These are phyloP conservation scores for Ploettnerulaceae sp. DNA, from an alignment of 2,329 filamentous ascomycete genomes.

Conservation along the genomic window DNA sequence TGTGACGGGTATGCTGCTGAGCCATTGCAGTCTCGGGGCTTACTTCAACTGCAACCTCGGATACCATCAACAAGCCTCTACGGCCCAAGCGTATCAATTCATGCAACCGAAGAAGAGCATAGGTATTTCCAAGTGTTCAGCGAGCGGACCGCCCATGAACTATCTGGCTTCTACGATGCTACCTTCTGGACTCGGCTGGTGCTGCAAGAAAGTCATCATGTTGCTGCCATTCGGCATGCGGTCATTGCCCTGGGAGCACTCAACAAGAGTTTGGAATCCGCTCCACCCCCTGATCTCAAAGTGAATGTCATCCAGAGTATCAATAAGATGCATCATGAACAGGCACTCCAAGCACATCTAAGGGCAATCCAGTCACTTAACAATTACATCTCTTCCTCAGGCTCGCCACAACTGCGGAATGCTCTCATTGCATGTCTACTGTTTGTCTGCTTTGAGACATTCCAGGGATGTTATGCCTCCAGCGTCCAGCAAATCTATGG, in stretches of 20 bases:
- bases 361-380: slow-evolving; percentile 51
- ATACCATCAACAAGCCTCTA: slow-evolving; percentile 28
- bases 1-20: slow-evolving; percentile 53
- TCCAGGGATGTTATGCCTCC: slow-evolving; percentile 48
- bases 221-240: slow-evolving; percentile 57
- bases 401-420: slow-evolving; percentile 38
- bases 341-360: slow-evolving; percentile 55
- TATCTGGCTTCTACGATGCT: slow-evolving; percentile 62
- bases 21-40: slow-evolving; percentile 12
- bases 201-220: slow-evolving; percentile 55
- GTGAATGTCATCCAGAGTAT: slow-evolving; percentile 37
- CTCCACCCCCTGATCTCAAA: slow-evolving; percentile 28
- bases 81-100: slow-evolving; percentile 37
- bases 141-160: slow-evolving; percentile 53
- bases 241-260: slow-evolving; percentile 63
- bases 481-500: slow-evolving; percentile 57
- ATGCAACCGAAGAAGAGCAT: slow-evolving; percentile 48
- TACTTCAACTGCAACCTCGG: slow-evolving; percentile 26
- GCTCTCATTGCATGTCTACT: slow-evolving; percentile 32
- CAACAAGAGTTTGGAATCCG: slow-evolving; percentile 55
- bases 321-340: slow-evolving; percentile 49
- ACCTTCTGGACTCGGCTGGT: slow-evolving; percentile 60
- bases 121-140: slow-evolving; percentile 59
- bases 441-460: slow-evolving; percentile 31
- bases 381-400: slow-evolving; percentile 40